These are phyloP conservation scores for Colletotrichum truncatum DNA, from an alignment of 2,329 filamentous ascomycete genomes.

Conservation along the genomic window DNA sequence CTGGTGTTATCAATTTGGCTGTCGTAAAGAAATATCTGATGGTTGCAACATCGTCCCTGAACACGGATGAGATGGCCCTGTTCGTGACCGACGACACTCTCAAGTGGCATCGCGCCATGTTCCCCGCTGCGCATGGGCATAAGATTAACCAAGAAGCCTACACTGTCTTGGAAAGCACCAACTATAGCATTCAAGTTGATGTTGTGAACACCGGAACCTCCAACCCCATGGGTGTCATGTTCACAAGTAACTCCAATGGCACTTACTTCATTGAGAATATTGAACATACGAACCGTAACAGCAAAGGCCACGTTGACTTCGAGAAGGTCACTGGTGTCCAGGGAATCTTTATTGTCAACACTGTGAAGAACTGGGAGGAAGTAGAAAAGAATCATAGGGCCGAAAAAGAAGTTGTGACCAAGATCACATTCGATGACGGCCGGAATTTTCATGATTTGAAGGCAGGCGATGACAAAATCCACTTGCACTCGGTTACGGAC, in stretches of 20 bases:
- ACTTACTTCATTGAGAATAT: slow-evolving; percentile 95
- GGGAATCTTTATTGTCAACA: slow-evolving; percentile 90
- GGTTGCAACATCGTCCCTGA: slow-evolving; percentile 80
- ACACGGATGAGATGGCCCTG: slow-evolving; percentile 89
- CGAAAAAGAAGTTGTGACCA: slow-evolving; percentile 76
- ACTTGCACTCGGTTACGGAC: slow-evolving; percentile 92
- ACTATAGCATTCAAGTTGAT: slow-evolving; percentile 97
- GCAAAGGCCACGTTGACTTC: slow-evolving; percentile 84
- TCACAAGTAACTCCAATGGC: slow-evolving; percentile 97
- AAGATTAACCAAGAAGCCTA: slow-evolving; percentile 83
- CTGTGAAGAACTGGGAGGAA: slow-evolving; percentile 85
- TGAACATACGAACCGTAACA: slow-evolving; percentile 89
- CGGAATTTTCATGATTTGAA: slow-evolving; percentile 82
- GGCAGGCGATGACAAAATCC: slow-evolving; percentile 73
- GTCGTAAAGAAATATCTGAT: slow-evolving; percentile 88
- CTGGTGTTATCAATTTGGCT: slow-evolving; percentile 84
- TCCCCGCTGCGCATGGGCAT: slow-evolving; percentile 79
- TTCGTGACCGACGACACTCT: slow-evolving; percentile 87
- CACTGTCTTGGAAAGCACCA: slow-evolving; percentile 93
- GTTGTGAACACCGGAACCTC: slow-evolving; percentile 77
- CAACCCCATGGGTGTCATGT: slow-evolving; percentile 84
- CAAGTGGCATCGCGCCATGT: slow-evolving; percentile 91
- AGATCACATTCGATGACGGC: slow-evolving; percentile 96
- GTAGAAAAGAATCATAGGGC: slow-evolving; percentile 63
- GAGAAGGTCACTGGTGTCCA: slow-evolving; percentile 93